Evolutionary conservation across 495 filamentous ascomycete genomes (phyloP).

Genomic region (Amphirosellinia nigrospora): DNA sequence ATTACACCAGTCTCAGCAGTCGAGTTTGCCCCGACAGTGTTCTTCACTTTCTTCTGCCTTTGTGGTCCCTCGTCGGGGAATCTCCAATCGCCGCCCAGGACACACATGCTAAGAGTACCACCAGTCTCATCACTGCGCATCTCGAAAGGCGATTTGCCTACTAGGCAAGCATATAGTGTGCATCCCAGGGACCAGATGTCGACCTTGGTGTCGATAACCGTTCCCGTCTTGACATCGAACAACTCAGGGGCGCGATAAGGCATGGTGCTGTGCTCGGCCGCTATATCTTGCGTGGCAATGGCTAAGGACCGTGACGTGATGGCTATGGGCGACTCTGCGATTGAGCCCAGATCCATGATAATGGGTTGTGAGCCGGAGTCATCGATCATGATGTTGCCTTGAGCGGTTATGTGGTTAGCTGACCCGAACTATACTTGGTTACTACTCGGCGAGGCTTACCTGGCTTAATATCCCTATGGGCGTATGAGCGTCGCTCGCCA

Average conservation of each 20-base stretch:
- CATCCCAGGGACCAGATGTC: slow-evolving; percentile 98
- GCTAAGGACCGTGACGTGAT: slow-evolving; percentile 92
- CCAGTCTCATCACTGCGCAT: slow-evolving; percentile 94
- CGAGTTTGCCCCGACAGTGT: slow-evolving; percentile 41
- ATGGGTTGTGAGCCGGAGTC: slow-evolving; percentile 87
- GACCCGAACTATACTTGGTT: slow-evolving; percentile 8
- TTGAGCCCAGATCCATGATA: slow-evolving; percentile 96
- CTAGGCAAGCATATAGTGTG: slow-evolving; percentile 92
- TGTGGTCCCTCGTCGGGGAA: slow-evolving; percentile 81
- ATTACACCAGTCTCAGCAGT: slow-evolving; percentile 52
- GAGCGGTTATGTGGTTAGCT: slow-evolving; percentile 30
- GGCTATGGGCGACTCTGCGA: slow-evolving; percentile 86
- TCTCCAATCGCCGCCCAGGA: slow-evolving; percentile 89
- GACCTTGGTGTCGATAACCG: slow-evolving; percentile 92
- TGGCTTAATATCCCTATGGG: slow-evolving; percentile 97
- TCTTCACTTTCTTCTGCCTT: slow-evolving; percentile 63
- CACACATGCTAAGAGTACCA: slow-evolving; percentile 88
- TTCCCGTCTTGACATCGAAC: slow-evolving; percentile 96
- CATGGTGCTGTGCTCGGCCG: slow-evolving; percentile 97
- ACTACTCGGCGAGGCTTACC: slow-evolving; percentile 56
- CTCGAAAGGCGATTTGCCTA: slow-evolving; percentile 96
- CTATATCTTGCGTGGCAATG: slow-evolving; percentile 88
- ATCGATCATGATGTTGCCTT: slow-evolving; percentile 95
- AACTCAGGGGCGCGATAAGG: slow-evolving; percentile 97
- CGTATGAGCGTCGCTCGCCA: slow-evolving; percentile 79